Percentiles rank a stretch among this genome's conserved stretches.
Conservation (phyloP, 2,329 filamentous ascomycete species). For the Elsinoe ampelina region DNA sequence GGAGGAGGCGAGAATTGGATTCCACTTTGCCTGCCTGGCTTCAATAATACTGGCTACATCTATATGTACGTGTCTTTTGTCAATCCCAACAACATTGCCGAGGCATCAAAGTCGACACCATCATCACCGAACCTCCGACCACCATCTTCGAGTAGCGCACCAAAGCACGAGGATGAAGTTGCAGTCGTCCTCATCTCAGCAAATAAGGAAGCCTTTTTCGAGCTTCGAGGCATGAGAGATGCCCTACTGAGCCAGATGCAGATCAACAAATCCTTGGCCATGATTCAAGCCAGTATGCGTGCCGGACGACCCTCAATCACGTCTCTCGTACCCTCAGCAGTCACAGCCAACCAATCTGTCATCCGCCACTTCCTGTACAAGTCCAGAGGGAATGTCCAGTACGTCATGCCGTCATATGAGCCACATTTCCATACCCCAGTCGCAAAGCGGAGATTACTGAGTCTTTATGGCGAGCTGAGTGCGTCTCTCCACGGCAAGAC, state of each 20-base stretch:
- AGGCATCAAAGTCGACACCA: slow-evolving; percentile 23
- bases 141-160: slow-evolving; percentile 19
- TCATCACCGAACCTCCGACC: slow-evolving; percentile 14
- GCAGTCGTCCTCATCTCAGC: slow-evolving; percentile 88
- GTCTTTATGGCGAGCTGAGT: slow-evolving; percentile 77
- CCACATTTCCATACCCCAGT: slow-evolving; percentile 51
- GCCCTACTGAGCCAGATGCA: slow-evolving; percentile 59
- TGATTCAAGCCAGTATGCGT: slow-evolving; percentile 63
- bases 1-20: slow-evolving; percentile 98
- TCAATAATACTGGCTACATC: slow-evolving; percentile 92
- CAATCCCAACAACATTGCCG: slow-evolving; percentile 44
- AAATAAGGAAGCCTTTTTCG: slow-evolving; percentile 88
- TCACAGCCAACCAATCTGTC: slow-evolving; percentile 30
- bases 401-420: slow-evolving; percentile 75
- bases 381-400: slow-evolving; percentile 88
- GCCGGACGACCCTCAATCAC: slow-evolving; percentile 61
- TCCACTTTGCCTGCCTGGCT: slow-evolving; percentile 86
- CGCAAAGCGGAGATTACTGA: slow-evolving; percentile 53
- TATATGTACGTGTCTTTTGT: slow-evolving; percentile 99
- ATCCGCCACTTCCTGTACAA: slow-evolving; percentile 94
- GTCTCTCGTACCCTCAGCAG: slow-evolving; percentile 68
- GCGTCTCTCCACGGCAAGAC: slow-evolving; percentile 75
- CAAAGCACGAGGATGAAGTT: slow-evolving; percentile 55
- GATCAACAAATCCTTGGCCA: slow-evolving; percentile 62
- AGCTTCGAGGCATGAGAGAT: slow-evolving; percentile 64